Evolutionary conservation across 1,284 basidiomycete genomes (phyloP), one percentile per base, ranked within the genome.

Genomic region (Leccinum solheimii): DNA sequence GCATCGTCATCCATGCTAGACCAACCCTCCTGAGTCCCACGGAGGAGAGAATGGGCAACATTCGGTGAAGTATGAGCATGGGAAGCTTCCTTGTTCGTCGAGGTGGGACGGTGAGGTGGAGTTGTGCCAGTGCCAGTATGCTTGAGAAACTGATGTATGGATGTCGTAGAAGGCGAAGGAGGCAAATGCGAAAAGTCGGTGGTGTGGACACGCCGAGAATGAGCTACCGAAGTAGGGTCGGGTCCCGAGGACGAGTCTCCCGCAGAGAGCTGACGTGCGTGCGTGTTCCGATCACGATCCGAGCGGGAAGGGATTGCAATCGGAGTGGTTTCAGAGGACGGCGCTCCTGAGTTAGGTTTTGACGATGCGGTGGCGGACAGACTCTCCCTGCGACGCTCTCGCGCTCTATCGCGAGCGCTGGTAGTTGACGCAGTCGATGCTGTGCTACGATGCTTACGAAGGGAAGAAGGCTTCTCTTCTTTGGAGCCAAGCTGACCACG

Each of bases 121-220:
- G 80, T 79, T 26, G 81, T 77, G 4, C 82, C 76, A 45, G 76
- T 79, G 51, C 45, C 45, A 23, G 45, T 23, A 62, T 86, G 85
- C 52, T 85, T 83, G 62, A 94, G 77, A 69, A 95, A 89, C 64
- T 93, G 91, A 65, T 92, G 90, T 63, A 95, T 93, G 1, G 91
- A 91, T 2, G 90, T 85, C 3, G 91, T 87, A 2, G 92, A 92
- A 8, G 94, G 92, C 14, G 92, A 94, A 7, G 93, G 92, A 9
- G 93, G 93, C 3, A 95, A 80, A 72, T 94, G 92, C 0, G 93
- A 94, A 75, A 92, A 94, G 74, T 95, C 92, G n/a, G 86, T 84
- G 52, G 83, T 80, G 64, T 84, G 83, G 54, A 81, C 80, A 45
- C 87, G 86, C 34, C 88, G 84, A 48, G 82, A 71, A 67, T 76